Evolutionary conservation across 2,329 filamentous ascomycete species (phyloP).

Genomic region (Emergomyces pasteurianus): DNA sequence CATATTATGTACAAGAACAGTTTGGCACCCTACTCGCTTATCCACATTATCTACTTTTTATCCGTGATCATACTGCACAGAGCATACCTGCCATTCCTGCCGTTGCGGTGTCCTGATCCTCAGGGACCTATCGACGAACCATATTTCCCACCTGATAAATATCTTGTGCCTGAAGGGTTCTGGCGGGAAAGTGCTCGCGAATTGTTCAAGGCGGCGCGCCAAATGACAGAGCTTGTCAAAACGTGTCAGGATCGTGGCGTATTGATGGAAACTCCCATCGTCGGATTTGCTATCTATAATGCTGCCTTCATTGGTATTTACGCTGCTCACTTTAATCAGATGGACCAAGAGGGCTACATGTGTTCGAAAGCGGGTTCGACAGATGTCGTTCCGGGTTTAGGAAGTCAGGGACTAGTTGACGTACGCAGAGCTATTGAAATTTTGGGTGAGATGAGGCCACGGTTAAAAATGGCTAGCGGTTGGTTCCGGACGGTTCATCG

Average conservation of each 20-base stretch:
- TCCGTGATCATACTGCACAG: slow-evolving; percentile 45
- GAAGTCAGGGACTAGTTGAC: slow-evolving; percentile 21
- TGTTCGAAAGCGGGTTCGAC: slow-evolving; percentile 20
- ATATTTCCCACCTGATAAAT: slow-evolving; percentile 32
- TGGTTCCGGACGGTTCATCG: slow-evolving; percentile 35
- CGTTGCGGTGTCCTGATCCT: slow-evolving; percentile 38
- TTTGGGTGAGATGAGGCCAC: slow-evolving; percentile 29
- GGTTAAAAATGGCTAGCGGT: slow-evolving; percentile 29
- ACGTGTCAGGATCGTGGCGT: slow-evolving; percentile 40
- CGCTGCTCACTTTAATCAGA: slow-evolving; percentile 42
- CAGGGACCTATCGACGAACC: slow-evolving; percentile 43
- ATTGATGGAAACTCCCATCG: slow-evolving; percentile 43
- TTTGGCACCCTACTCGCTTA: slow-evolving; percentile 42
- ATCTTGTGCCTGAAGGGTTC: slow-evolving; percentile 35
- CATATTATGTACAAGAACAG: slow-evolving; percentile 42
- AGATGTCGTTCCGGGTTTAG: slow-evolving; percentile 10
- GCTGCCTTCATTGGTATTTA: slow-evolving; percentile 42
- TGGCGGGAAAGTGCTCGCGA: slow-evolving; percentile 41
- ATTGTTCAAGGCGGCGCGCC: slow-evolving; percentile 41
- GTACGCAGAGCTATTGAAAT: slow-evolving; percentile 27
- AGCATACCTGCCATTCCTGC: slow-evolving; percentile 44
- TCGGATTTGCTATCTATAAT: slow-evolving; percentile 44
- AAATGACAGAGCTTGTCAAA: slow-evolving; percentile 42
- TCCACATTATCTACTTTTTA: slow-evolving; percentile 43
- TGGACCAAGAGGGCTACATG: slow-evolving; percentile 42